phyloP scores from a whole-genome alignment of 371 early-diverging fungal species.

The Mucor sp. region DNA sequence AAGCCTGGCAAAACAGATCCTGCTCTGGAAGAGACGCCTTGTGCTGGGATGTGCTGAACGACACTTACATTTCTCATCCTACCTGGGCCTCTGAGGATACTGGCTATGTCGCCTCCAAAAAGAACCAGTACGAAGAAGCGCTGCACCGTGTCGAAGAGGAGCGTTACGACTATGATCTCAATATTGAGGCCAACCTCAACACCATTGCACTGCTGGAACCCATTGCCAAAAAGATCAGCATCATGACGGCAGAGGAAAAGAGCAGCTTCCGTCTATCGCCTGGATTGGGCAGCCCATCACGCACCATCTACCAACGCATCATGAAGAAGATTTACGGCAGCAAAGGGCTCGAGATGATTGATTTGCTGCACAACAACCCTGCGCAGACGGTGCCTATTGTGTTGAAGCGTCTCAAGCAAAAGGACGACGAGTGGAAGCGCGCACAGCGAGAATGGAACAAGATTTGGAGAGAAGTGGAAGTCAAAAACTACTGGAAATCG shows the following conservation, averaged over 20 bases:
- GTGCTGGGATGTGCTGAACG: constrained; percentile 95
- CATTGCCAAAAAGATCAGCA: constrained; percentile 71
- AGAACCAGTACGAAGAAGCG: constrained; percentile 95
- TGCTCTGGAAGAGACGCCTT: constrained; percentile 94
- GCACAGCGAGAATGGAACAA: constrained; percentile 83
- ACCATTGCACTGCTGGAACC: constrained; percentile 93
- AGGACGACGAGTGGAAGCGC: constrained; percentile 96
- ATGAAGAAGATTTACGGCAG: constrained; percentile 90
- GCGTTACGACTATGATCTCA: constrained; percentile 97
- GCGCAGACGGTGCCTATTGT: constrained; percentile 95
- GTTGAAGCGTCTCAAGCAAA: constrained; percentile 94
- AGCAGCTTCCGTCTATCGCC: constrained; percentile 68
- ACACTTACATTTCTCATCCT: constrained; percentile 95
- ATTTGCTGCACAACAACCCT: constrained; percentile 92
- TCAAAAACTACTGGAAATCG: constrained; percentile 96
- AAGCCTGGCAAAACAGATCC: constrained; percentile 40
- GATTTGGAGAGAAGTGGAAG: constrained; percentile 95
- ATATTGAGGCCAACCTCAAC: constrained; percentile 92
- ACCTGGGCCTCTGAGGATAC: constrained; percentile 96
- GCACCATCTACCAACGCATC: constrained; percentile 86
- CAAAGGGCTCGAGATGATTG: constrained; percentile 89
- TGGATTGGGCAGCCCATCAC: constrained; percentile 83
- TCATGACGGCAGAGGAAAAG: constrained; percentile 85
- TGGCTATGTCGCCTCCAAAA: constrained; percentile 91
- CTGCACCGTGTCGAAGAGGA: constrained; percentile 98